phyloP scores from a whole-genome alignment of 2,329 filamentous ascomycete genomes.

The Hypoxylon sp. region DNA sequence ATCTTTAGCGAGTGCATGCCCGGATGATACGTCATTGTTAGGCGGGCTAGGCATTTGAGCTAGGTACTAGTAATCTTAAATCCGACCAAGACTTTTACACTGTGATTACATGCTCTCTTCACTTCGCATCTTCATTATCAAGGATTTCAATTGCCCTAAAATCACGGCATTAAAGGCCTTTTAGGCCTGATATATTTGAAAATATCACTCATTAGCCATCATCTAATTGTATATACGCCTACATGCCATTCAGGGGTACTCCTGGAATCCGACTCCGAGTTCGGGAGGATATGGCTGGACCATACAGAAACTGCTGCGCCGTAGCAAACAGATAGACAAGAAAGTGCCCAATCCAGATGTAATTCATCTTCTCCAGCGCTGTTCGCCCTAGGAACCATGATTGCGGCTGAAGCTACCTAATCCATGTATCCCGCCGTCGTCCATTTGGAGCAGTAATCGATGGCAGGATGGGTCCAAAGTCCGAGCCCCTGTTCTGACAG shows the following conservation, averaged over 20 bases:
- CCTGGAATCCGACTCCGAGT: too few relatives aligned
- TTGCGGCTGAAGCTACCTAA: slow-evolving; percentile 2
- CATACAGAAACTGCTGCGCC: not conserved
- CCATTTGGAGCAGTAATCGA: not conserved
- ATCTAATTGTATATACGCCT: too few relatives aligned
- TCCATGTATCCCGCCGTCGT: not conserved
- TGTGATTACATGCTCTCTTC: not conserved
- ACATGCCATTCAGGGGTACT: too few relatives aligned
- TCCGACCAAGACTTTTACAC: slow-evolving; percentile 3
- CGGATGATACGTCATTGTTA: slow-evolving; percentile 15
- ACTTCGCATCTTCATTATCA: not conserved
- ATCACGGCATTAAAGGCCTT: too few relatives aligned
- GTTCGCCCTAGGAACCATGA: not conserved
- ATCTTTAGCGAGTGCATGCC: slow-evolving; percentile 2
- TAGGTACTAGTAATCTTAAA: not conserved
- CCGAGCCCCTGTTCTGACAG: slow-evolving; percentile 12
- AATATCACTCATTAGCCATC: too few relatives aligned
- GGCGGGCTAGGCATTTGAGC: not conserved
- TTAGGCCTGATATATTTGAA: too few relatives aligned
- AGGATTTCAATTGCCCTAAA: too few relatives aligned
- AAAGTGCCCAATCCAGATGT: not conserved
- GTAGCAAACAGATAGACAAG: not conserved
- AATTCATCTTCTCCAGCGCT: not conserved
- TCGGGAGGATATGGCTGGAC: too few relatives aligned
- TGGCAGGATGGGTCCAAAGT: slow-evolving; percentile 20